Conservation (phyloP, 371 early-diverging fungal species). For the Mucor sp. region DNA sequence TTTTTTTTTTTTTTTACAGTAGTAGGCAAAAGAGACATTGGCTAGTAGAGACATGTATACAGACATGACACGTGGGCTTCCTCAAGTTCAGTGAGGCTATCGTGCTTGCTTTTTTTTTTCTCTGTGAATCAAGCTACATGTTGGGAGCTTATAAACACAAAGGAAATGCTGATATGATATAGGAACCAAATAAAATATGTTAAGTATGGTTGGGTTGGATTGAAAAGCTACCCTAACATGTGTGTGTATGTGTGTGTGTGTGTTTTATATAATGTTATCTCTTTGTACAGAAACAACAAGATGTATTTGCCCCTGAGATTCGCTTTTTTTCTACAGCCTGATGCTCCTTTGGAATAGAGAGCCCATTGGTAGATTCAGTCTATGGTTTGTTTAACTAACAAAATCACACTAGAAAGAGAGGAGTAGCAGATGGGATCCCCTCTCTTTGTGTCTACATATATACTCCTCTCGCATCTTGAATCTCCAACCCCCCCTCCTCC, state of each 20-base stretch:
- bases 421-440: background rate
- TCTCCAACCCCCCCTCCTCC: background rate
- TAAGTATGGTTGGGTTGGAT: conserved; percentile 14
- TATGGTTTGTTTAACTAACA: background rate
- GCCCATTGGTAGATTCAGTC: background rate
- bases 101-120: background rate
- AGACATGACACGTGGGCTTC: background rate
- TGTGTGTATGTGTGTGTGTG: background rate
- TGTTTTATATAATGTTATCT: background rate
- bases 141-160: background rate
- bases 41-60: background rate
- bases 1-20: too few species aligned
- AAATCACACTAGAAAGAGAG: background rate
- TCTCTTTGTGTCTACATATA: background rate
- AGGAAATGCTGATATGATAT: background rate
- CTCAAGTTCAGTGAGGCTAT: background rate
- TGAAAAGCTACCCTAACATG: conserved; percentile 23
- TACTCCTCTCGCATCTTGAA: background rate
- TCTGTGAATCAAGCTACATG: background rate
- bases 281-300: background rate
- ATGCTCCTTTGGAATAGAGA: background rate
- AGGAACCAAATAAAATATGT: background rate
- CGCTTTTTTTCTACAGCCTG: background rate
- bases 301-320: background rate
- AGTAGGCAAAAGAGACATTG: too few species aligned